A percentile compares a stretch with the other conserved stretches of the same genome.
Evolutionary conservation across 176 grass and related monocot genomes (phyloP).

Genomic region (Canna indica): DNA sequence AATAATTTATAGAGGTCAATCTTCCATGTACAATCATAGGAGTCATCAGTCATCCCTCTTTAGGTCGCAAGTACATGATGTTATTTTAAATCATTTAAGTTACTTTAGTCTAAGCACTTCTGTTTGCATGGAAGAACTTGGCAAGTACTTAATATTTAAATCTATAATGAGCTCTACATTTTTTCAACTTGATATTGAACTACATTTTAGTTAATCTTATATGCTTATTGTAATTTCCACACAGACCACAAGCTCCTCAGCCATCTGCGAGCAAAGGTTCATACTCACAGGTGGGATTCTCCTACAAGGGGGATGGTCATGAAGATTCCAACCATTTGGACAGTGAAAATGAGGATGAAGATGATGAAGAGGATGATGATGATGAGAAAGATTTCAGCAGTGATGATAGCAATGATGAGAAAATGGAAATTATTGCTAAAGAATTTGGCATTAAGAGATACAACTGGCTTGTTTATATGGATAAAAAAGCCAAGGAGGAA

Average conservation of each 20-base stretch:
- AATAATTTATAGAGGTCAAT: no score
- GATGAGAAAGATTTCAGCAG: conserved; percentile 86
- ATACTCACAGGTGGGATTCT: conserved; percentile 96
- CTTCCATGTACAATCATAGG: no score
- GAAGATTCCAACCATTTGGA: conserved; percentile 58
- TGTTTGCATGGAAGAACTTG: no score
- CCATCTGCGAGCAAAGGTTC: conserved; percentile 69
- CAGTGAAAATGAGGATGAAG: conserved; percentile 75
- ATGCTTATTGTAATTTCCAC: conserved; percentile 4
- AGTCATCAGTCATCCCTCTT: no score
- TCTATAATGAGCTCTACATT: background rate
- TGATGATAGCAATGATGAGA: conserved; percentile 91
- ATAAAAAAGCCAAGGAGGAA: conserved; percentile 92
- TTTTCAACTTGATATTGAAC: background rate
- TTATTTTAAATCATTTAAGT: no score
- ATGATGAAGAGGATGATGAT: conserved; percentile 63
- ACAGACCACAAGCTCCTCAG: conserved; percentile 68
- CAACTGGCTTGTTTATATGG: conserved; percentile 97
- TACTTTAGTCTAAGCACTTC: no score
- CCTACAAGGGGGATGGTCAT: conserved; percentile 61
- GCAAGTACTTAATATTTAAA: no score
- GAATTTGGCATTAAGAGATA: conserved; percentile 97
- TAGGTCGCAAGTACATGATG: no score
- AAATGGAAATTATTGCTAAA: conserved; percentile 90
- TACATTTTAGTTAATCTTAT: background rate